Percentiles rank a stretch among this genome's conserved stretches.
phyloP scores from a whole-genome alignment of 2,329 filamentous ascomycete genomes.

The Albophoma yamanashiensis region DNA sequence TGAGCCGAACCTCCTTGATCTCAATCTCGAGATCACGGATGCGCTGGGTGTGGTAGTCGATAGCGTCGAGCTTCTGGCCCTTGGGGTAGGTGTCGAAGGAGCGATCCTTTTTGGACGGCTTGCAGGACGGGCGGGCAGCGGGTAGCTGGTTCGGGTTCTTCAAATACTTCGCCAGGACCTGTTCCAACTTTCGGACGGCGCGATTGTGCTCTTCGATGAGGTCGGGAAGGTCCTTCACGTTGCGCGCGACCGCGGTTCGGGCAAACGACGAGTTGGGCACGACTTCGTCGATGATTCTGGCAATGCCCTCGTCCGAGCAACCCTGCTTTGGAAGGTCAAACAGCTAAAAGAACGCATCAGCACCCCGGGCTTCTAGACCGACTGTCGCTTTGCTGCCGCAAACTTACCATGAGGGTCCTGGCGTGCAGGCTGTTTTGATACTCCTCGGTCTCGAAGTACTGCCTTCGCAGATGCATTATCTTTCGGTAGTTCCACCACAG shows the following conservation, averaged over 20 bases:
- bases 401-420: conserved; percentile 50
- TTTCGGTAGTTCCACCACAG: conserved; percentile 85
- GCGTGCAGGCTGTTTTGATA: conserved; percentile 85
- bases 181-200: conserved; percentile 72
- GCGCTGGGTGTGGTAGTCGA: conserved; percentile 80
- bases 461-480: conserved; percentile 57
- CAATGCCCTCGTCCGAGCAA: conserved; percentile 76
- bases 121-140: conserved; percentile 63
- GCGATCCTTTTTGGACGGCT: conserved; percentile 69
- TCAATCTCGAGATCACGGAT: conserved; percentile 75
- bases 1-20: conserved; percentile 72
- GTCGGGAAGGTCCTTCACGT: conserved; percentile 80
- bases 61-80: conserved; percentile 77
- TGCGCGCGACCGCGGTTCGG: conserved; percentile 73
- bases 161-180: conserved; percentile 77
- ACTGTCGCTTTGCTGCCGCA: not conserved
- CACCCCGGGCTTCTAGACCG: not conserved
- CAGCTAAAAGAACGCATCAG: conserved; percentile 40
- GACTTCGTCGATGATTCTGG: conserved; percentile 70
- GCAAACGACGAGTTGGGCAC: conserved; percentile 71
- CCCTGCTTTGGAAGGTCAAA: conserved; percentile 74
- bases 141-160: conserved; percentile 78
- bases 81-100: conserved; percentile 52
- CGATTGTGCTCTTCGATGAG: conserved; percentile 77
- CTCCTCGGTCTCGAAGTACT: conserved; percentile 76